A percentile compares a stretch with the other conserved stretches of the same genome.
These are phyloP conservation scores for Pulicaria dysenterica DNA, from an alignment of 129 eudicot genomes.

Conservation along the genomic window DNA sequence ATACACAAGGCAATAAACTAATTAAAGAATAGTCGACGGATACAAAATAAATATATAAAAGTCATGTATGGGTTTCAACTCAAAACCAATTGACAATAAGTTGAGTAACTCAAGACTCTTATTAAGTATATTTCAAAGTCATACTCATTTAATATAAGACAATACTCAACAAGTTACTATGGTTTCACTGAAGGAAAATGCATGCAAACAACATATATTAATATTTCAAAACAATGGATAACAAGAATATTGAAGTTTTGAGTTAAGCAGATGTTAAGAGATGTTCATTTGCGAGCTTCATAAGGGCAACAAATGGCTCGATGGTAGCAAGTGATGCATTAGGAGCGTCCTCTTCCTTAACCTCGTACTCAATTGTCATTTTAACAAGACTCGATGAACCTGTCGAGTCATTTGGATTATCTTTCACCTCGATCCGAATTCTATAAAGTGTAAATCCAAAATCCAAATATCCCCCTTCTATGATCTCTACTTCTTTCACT, in stretches of 20 bases:
- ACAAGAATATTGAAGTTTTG: neutral
- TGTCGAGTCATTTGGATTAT: constrained; percentile 10
- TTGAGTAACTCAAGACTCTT: no score
- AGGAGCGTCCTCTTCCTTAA: constrained; percentile 22
- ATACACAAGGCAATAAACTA: no score
- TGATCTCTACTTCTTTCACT: constrained; percentile 27
- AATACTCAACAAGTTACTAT: no score
- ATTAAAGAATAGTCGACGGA: no score
- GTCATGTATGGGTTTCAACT: no score
- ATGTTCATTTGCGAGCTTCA: constrained; percentile 26
- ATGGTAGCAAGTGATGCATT: constrained; percentile 25
- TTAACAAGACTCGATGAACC: constrained; percentile 11
- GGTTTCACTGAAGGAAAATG: no score
- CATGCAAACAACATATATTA: no score
- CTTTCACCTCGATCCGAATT: constrained; percentile 26
- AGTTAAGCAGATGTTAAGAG: constrained; percentile 18
- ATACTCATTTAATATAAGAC: no score
- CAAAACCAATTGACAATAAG: no score
- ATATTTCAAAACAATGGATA: no score
- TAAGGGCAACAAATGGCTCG: constrained; percentile 21
- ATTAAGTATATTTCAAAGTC: no score
- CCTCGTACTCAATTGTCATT: constrained; percentile 29
- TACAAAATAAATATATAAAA: no score
- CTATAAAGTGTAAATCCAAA: constrained; percentile 31
- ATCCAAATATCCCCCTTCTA: constrained; percentile 36